phyloP scores from a whole-genome alignment of 2,329 filamentous ascomycete species.

The Hypocreales sp. region DNA sequence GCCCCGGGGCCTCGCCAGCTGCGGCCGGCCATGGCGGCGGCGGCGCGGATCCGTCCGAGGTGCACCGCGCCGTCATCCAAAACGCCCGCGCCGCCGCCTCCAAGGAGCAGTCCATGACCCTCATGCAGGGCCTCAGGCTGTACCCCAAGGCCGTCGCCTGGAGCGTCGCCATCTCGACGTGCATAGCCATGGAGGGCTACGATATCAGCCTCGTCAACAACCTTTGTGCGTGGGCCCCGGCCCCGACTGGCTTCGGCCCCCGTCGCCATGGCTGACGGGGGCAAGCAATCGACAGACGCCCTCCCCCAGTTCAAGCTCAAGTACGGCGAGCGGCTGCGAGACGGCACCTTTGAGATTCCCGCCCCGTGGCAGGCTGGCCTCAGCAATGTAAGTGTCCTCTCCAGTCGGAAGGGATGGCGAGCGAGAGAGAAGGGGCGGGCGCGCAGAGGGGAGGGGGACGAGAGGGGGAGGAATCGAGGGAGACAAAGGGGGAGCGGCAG shows the following conservation, averaged over 20 bases:
- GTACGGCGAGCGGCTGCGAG: conserved; percentile 31
- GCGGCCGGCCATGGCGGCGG: no score
- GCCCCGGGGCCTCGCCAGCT: no score
- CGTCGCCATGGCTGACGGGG: background rate
- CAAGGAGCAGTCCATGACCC: conserved; percentile 53
- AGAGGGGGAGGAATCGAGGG: no score
- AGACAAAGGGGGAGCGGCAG: no score
- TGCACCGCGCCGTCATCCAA: conserved; percentile 15
- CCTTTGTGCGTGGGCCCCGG: conserved; percentile 36
- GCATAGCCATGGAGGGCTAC: conserved; percentile 85
- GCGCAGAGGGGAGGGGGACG: no score
- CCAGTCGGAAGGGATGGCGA: no score
- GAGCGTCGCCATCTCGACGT: conserved; percentile 77
- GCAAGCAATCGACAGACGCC: conserved; percentile 28
- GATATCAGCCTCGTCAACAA: conserved; percentile 71
- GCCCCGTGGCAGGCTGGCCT: conserved; percentile 47
- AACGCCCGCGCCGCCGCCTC: conserved; percentile 30
- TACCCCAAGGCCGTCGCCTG: conserved; percentile 80
- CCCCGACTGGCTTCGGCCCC: conserved; percentile 5
- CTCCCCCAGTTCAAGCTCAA: conserved; percentile 42
- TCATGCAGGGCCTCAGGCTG: conserved; percentile 61
- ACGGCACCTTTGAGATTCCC: conserved; percentile 38
- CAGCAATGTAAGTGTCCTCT: conserved; percentile 28
- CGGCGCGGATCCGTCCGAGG: conserved; percentile 9
- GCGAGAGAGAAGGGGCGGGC: no score